Conservation (phyloP, 495 filamentous ascomycete genomes). For the Xylaria grammica region DNA sequence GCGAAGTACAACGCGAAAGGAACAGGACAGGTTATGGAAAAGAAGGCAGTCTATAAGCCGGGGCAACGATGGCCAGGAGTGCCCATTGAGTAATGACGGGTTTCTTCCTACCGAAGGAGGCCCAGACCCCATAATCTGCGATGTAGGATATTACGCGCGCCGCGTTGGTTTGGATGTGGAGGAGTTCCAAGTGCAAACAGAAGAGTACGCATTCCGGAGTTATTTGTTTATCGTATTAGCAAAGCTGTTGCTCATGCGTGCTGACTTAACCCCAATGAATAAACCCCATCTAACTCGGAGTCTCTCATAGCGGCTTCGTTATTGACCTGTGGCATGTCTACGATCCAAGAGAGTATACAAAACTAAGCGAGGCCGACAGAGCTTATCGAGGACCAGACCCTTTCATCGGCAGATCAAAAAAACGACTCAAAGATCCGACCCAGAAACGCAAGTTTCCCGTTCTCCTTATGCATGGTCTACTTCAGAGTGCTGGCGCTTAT, state of each 20-base stretch:
- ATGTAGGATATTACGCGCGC: slow-evolving; percentile 86
- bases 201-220: slow-evolving; percentile 56
- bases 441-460: slow-evolving; percentile 79
- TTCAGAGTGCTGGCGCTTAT: slow-evolving; percentile 88
- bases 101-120: slow-evolving; percentile 79
- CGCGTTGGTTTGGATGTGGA: slow-evolving; percentile 89
- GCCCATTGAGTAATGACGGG: slow-evolving; percentile 52
- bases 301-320: slow-evolving; percentile 67
- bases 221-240: background rate
- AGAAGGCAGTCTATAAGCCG: slow-evolving; percentile 42
- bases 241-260: background rate
- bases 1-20: slow-evolving; percentile 56
- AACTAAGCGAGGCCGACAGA: slow-evolving; percentile 43
- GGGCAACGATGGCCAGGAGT: slow-evolving; percentile 40
- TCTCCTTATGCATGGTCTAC: slow-evolving; percentile 83
- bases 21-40: slow-evolving; percentile 67
- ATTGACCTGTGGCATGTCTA: slow-evolving; percentile 90
- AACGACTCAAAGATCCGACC: slow-evolving; percentile 26
- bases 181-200: slow-evolving; percentile 83
- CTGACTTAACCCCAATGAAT: background rate
- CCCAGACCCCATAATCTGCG: slow-evolving; percentile 74
- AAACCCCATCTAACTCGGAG: background rate
- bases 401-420: slow-evolving; percentile 33
- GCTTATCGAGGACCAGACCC: slow-evolving; percentile 49
- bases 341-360: slow-evolving; percentile 74